Base-by-base conservation (phyloP, 2,329 filamentous ascomycete species). In the Trichoderma atrobrunneum region DNA sequence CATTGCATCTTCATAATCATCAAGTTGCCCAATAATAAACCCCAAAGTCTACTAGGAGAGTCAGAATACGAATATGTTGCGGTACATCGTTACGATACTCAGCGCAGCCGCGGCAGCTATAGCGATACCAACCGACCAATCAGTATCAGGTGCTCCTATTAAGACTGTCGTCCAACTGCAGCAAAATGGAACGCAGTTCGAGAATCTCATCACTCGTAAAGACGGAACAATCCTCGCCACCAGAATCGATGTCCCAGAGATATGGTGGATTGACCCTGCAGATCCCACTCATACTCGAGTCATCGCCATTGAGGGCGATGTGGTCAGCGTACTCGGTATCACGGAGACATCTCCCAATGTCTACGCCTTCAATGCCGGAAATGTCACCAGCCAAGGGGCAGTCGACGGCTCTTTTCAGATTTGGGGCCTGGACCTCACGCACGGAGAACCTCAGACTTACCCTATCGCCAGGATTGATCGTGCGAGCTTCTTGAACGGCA, bases 1-100 rank as follows among this genome's bases (percentile, higher is more conserved):
- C 4, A n/a, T 21, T 0, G 1, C 0, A 11, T n/a, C 8, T 10
- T n/a, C 4, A 21, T 4, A 48, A 10, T 10, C 7, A 43, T 18
- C 2, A 48, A 48, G 0, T 18, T 48, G n/a, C 5, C 8, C 4
- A 21, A n/a, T 1, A n/a, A n/a, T 5, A 48, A 48, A 3, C 4
- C 18, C n/a, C 43, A 2, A 11, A 21, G 11, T 48, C 3, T 12
- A 21, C n/a, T 11, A 5, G 8, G 8, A 5, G 21, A 10, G 43
- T 11, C 43, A 21, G 4, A 21, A 12, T n/a, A 51, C 1, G 43
- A 51, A 51, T 21, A 51, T 51, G 43, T 12, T 51, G 43, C 39
- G 1, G 8, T 21, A 11, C 10, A 11, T 51, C 8, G 10, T 21
- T 51, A 11, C 43, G 43, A 6, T 51, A 6, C 43, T 51, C n/a